These are phyloP conservation scores for Carpinus viminea DNA, from an alignment of 306 rosid species.

Conservation along the genomic window DNA sequence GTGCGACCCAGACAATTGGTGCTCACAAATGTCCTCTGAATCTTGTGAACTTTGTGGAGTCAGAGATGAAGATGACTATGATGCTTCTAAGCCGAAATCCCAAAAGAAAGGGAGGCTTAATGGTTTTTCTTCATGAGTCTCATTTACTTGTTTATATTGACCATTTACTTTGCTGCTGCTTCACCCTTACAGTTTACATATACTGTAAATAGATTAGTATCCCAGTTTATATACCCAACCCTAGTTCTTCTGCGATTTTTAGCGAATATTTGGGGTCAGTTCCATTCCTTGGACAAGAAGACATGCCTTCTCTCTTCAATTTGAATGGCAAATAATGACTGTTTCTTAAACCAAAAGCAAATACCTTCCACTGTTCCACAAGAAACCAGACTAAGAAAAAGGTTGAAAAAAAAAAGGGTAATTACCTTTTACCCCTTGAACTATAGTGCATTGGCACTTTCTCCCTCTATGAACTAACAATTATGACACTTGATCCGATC, in stretches of 20 bases:
- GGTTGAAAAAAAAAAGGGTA: neutral
- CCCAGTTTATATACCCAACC: conserved; percentile 33
- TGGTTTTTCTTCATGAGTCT: conserved; percentile 27
- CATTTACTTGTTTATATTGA: conserved; percentile 14
- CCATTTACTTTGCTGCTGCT: conserved; percentile 24
- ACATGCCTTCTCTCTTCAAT: too few species aligned
- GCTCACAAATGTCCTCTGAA: conserved; percentile 48
- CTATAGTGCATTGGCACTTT: too few species aligned
- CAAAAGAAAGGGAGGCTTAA: conserved; percentile 24
- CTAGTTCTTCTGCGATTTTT: conserved; percentile 73
- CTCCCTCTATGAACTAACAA: too few species aligned
- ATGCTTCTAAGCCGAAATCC: conserved; percentile 34
- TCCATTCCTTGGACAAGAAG: conserved; percentile 3
- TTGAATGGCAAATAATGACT: conserved; percentile 11
- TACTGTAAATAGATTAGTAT: conserved; percentile 56
- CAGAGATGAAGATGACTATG: conserved; percentile 39
- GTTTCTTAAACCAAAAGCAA: conserved; percentile 39
- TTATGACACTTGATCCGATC: too few species aligned
- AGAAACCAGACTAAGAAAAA: conserved; percentile 15
- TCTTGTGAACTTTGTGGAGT: conserved; percentile 49
- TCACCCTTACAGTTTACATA: conserved; percentile 17
- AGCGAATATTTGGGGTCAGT: conserved; percentile 66
- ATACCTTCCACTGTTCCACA: conserved; percentile 24
- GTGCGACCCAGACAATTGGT: conserved; percentile 91
- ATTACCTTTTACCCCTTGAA: too few species aligned